These are phyloP conservation scores for Gossypium australe DNA, from an alignment of 345 rosid species.

Conservation along the genomic window DNA sequence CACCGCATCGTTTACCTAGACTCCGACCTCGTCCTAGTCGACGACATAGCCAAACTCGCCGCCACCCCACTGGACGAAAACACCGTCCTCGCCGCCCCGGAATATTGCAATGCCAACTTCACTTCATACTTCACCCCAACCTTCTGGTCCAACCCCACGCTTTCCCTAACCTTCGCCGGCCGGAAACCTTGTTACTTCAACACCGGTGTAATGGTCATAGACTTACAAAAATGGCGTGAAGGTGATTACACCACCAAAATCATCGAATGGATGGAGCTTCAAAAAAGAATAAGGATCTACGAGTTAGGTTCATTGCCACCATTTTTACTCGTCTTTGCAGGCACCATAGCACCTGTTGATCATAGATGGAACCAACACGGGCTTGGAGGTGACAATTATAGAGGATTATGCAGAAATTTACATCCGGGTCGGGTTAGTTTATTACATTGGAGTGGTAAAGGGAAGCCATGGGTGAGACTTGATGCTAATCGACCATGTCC, in stretches of 20 bases:
- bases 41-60: conserved; percentile 64
- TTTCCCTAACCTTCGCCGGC: conserved; percentile 58
- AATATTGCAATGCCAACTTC: conserved; percentile 79
- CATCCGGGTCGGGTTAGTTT: conserved; percentile 68
- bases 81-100: conserved; percentile 69
- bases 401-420: conserved; percentile 46
- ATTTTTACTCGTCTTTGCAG: conserved; percentile 73
- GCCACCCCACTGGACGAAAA: conserved; percentile 39
- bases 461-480: conserved; percentile 62
- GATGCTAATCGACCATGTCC: conserved; percentile 50
- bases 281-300: conserved; percentile 75
- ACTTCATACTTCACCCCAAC: conserved; percentile 72
- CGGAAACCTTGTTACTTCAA: conserved; percentile 74
- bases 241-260: conserved; percentile 67
- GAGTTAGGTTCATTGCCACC: conserved; percentile 83
- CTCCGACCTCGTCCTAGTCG: conserved; percentile 78
- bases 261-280: conserved; percentile 93
- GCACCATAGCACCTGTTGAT: conserved; percentile 65
- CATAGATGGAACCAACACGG: conserved; percentile 93
- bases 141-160: conserved; percentile 75
- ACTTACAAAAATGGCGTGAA: conserved; percentile 53
- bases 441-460: conserved; percentile 73
- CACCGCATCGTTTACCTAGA: conserved; percentile 66
- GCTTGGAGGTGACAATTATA: conserved; percentile 55
- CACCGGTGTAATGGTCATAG: conserved; percentile 92